Percentiles rank a stretch among this genome's conserved stretches.
phyloP scores from a whole-genome alignment of 2,329 filamentous ascomycete genomes.

The Curvularia verruculosa region DNA sequence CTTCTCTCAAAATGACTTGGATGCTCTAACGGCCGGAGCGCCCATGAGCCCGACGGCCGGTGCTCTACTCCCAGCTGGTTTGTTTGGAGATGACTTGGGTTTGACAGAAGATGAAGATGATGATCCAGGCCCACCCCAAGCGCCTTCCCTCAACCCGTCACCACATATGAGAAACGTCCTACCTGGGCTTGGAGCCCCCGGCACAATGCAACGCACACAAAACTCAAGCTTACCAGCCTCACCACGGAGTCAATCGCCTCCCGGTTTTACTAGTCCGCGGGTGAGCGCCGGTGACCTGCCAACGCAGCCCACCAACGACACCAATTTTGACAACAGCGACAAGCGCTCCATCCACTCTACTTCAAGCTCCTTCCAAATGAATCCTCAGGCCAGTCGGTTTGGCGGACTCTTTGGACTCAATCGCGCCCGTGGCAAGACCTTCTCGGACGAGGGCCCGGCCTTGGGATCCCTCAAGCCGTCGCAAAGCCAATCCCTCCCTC shows the following conservation, averaged over 20 bases:
- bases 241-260: slow-evolving; percentile 51
- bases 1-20: slow-evolving; percentile 67
- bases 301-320: slow-evolving; percentile 49
- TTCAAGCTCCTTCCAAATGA: slow-evolving; percentile 57
- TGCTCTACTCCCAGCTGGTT: slow-evolving; percentile 72
- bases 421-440: slow-evolving; percentile 65
- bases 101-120: slow-evolving; percentile 46
- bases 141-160: slow-evolving; percentile 35
- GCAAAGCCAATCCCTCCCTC: slow-evolving; percentile 79
- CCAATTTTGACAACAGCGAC: slow-evolving; percentile 51
- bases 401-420: slow-evolving; percentile 66
- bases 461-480: slow-evolving; percentile 72
- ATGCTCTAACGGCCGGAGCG: slow-evolving; percentile 66
- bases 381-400: slow-evolving; percentile 59
- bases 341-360: slow-evolving; percentile 54
- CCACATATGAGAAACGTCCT: slow-evolving; percentile 43
- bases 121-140: slow-evolving; percentile 34
- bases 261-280: slow-evolving; percentile 56
- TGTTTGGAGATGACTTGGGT: slow-evolving; percentile 69
- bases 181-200: slow-evolving; percentile 52
- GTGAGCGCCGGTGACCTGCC: slow-evolving; percentile 54
- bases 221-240: slow-evolving; percentile 54
- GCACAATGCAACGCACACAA: slow-evolving; percentile 40
- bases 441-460: slow-evolving; percentile 66
- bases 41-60: slow-evolving; percentile 80